These are phyloP conservation scores for Microstroma glucosiphilum DNA, from an alignment of 1,284 basidiomycete species.

Conservation along the genomic window DNA sequence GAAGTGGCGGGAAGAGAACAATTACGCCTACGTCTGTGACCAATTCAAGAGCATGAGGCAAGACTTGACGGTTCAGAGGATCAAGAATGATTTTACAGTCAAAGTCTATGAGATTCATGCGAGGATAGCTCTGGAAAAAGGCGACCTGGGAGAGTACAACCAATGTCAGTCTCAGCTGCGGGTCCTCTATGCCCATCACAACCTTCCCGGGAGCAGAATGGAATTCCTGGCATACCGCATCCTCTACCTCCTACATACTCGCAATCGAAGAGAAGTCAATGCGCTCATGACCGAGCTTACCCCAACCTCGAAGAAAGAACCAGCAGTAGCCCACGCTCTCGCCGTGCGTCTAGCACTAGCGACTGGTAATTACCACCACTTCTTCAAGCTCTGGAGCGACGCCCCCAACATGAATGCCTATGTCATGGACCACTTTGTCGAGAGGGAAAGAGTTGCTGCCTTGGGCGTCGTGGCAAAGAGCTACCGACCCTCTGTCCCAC, in stretches of 20 bases:
- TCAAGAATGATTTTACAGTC: constrained; percentile 97
- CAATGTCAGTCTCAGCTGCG: constrained; percentile 90
- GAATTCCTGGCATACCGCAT: constrained; percentile 98
- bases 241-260: constrained; percentile 87
- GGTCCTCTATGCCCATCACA: constrained; percentile 76
- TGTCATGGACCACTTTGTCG: constrained; percentile 98
- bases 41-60: constrained; percentile 97
- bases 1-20: constrained; percentile 75
- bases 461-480: constrained; percentile 81
- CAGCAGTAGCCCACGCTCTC: constrained; percentile 80
- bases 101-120: constrained; percentile 98
- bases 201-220: constrained; percentile 78
- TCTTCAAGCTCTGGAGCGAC: constrained; percentile 75
- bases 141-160: constrained; percentile 97
- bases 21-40: constrained; percentile 90
- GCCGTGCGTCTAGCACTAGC: constrained; percentile 78
- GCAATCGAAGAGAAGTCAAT: constrained; percentile 90
- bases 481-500: constrained; percentile 56
- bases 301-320: constrained; percentile 71
- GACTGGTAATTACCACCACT: constrained; percentile 85
- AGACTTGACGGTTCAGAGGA: constrained; percentile 98
- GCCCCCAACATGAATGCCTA: constrained; percentile 97
- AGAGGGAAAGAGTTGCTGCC: constrained; percentile 79
- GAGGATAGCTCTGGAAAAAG: constrained; percentile 86
- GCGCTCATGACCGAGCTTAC: constrained; percentile 92